Evolutionary conservation across 495 filamentous ascomycete genomes (phyloP), one percentile per base, ranked within the genome.

Genomic region (Trichoderma virens): DNA sequence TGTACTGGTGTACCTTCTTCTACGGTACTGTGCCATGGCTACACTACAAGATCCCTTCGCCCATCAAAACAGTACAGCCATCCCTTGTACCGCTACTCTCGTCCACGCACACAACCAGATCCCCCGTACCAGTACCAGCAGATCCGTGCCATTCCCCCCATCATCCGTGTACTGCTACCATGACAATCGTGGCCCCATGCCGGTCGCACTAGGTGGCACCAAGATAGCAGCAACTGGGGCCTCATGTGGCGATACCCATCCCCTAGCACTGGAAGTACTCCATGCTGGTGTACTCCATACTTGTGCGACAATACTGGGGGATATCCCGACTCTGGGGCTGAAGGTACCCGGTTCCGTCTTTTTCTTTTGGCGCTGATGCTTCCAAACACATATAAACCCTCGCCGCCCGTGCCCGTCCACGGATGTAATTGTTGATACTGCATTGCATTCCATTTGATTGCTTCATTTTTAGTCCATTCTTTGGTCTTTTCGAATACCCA

Each of bases 391-490:
- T 1, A 20, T 51, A 51, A 51, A 51, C 20, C 45, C 45, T 20
- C 45, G 45, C 16, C 45, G 45, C 45, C 45, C 45, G 9, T 20
- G 9, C 3, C 23, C 23, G 4, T 41, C 2, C 38, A 41, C 18
- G 18, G 45, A 20, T 25, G 13, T 41, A 16, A 16, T 41, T 41
- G 38, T 11, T n/a, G n/a, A 51, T n/a, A 16, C n/a, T 20, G n/a
- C 45, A 51, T 51, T 51, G 45, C 45, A 51, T 51, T 51, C 45
- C 45, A 51, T 16, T 20, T 51, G 20, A n/a, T 25, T 51, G 45
- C 45, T n/a, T n/a, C n/a, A n/a, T n/a, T n/a, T n/a, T 5, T 20
- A 41, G 6, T 25, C 23, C 8, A 20, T 51, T 47, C 20, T 23
- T 47, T 47, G 6, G 20, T n/a, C 2, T n/a, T 14, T 51, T 51